phyloP scores from a whole-genome alignment of 306 rosid genomes.

The Senna siamea region DNA sequence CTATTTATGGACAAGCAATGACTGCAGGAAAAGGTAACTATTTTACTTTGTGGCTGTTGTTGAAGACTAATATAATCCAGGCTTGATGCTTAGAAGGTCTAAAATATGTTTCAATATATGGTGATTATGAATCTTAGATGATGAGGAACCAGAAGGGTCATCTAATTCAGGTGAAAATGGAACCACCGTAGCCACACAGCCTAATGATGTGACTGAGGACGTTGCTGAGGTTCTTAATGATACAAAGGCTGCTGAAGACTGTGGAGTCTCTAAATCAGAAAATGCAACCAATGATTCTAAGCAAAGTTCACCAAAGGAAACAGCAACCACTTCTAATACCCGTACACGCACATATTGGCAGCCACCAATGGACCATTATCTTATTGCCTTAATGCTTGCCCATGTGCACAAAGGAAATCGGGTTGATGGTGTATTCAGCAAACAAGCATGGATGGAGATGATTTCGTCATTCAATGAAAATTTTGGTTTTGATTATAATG shows the following conservation, averaged over 20 bases:
- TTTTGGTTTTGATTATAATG: slow-evolving; percentile 67
- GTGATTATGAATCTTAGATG: slow-evolving; percentile 49
- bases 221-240: slow-evolving; percentile 47
- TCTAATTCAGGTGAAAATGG: slow-evolving; percentile 49
- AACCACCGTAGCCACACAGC: slow-evolving; percentile 32
- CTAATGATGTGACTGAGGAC: slow-evolving; percentile 41
- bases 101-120: slow-evolving; percentile 23
- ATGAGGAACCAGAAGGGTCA: slow-evolving; percentile 41
- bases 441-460: slow-evolving; percentile 83
- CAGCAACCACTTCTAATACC: slow-evolving; percentile 33
- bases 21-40: slow-evolving; percentile 52
- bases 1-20: slow-evolving; percentile 53
- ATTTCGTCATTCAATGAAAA: slow-evolving; percentile 65
- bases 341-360: slow-evolving; percentile 78
- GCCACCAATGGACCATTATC: slow-evolving; percentile 72
- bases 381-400: slow-evolving; percentile 69
- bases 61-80: slow-evolving; percentile 13
- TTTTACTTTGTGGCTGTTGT: slow-evolving; percentile 9
- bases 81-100: slow-evolving; percentile 39
- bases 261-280: slow-evolving; percentile 46
- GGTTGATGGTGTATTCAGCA: slow-evolving; percentile 68
- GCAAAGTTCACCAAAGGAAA: slow-evolving; percentile 38
- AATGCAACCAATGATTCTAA: slow-evolving; percentile 37
- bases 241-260: slow-evolving; percentile 55
- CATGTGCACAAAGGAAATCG: slow-evolving; percentile 68